Evolutionary conservation across 257 asterid genomes (phyloP).

Genomic region (Galeopsis tetrahit): DNA sequence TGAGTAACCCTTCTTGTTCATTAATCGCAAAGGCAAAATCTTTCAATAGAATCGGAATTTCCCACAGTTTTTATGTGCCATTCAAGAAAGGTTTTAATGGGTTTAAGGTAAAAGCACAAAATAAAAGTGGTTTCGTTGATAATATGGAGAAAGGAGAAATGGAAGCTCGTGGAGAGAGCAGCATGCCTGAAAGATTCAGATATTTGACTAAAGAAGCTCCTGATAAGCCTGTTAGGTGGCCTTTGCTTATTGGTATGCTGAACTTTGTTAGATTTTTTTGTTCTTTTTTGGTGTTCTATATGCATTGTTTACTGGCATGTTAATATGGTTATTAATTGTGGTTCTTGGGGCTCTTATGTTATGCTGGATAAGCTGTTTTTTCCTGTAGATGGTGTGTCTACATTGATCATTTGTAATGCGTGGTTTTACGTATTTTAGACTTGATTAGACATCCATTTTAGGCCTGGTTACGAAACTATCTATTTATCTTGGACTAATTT

Average conservation of each 20-base stretch:
- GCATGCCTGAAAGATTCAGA: constrained; percentile 89
- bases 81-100: constrained; percentile 33
- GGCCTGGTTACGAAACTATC: no score
- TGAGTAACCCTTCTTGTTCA: constrained; percentile 20
- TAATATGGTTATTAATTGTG: background rate
- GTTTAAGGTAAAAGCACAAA: constrained; percentile 47
- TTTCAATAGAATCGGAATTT: constrained; percentile 32
- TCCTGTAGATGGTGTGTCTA: background rate
- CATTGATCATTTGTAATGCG: no score
- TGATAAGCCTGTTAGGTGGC: constrained; percentile 81
- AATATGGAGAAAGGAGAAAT: constrained; percentile 45
- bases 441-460: no score
- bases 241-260: constrained; percentile 69
- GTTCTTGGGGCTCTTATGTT: constrained; percentile 12
- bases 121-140: constrained; percentile 37
- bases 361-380: constrained; percentile 5
- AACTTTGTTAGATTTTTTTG: background rate
- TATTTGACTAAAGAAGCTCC: constrained; percentile 77
- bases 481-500: no score
- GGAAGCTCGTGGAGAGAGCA: constrained; percentile 69
- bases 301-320: background rate
- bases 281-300: background rate
- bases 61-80: constrained; percentile 38
- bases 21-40: constrained; percentile 33
- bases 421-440: no score